A percentile compares a stretch with the other conserved stretches of the same genome.
These are phyloP conservation scores for Mrakia hoshinonis DNA, from an alignment of 768 basidiomycete species.

Conservation along the genomic window DNA sequence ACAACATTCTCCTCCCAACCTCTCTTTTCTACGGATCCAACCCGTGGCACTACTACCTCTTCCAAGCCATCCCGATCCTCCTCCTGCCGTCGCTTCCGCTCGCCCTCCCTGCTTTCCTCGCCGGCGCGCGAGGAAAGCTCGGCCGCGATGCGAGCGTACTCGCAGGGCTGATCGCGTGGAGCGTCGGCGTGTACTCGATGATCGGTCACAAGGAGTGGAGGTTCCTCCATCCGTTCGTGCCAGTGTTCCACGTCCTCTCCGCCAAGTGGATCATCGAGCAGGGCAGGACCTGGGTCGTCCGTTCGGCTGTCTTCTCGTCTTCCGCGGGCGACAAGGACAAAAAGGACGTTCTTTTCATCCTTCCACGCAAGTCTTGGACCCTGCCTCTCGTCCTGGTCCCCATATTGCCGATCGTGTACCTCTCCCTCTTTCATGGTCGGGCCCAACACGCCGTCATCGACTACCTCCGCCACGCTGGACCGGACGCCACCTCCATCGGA, in stretches of 20 bases:
- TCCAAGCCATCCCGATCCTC: slow-evolving; percentile 75
- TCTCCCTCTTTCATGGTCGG: slow-evolving; percentile 63
- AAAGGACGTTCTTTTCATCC: background rate
- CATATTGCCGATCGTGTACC: slow-evolving; percentile 51
- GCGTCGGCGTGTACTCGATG: slow-evolving; percentile 60
- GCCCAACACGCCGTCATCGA: slow-evolving; percentile 70
- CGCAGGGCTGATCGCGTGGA: slow-evolving; percentile 53
- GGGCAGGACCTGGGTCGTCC: background rate
- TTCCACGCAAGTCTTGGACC: slow-evolving; percentile 35
- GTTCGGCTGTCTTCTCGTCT: slow-evolving; percentile 33
- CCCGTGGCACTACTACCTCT: slow-evolving; percentile 80
- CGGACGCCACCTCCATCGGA: slow-evolving; percentile 52
- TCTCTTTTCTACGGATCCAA: slow-evolving; percentile 87
- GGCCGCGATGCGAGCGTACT: slow-evolving; percentile 39
- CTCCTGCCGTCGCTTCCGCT: slow-evolving; percentile 67
- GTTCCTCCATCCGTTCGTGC: slow-evolving; percentile 84
- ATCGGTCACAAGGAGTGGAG: slow-evolving; percentile 96
- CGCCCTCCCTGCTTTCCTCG: slow-evolving; percentile 40
- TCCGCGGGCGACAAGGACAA: slow-evolving; percentile 31
- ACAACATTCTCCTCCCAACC: slow-evolving; percentile 67
- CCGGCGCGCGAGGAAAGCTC: background rate
- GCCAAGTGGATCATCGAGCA: slow-evolving; percentile 37
- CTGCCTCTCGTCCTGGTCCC: slow-evolving; percentile 49
- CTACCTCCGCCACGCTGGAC: slow-evolving; percentile 47
- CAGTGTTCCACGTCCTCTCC: slow-evolving; percentile 70